These are phyloP conservation scores for Arctium lappa DNA, from an alignment of 129 eudicot genomes.

Conservation along the genomic window DNA sequence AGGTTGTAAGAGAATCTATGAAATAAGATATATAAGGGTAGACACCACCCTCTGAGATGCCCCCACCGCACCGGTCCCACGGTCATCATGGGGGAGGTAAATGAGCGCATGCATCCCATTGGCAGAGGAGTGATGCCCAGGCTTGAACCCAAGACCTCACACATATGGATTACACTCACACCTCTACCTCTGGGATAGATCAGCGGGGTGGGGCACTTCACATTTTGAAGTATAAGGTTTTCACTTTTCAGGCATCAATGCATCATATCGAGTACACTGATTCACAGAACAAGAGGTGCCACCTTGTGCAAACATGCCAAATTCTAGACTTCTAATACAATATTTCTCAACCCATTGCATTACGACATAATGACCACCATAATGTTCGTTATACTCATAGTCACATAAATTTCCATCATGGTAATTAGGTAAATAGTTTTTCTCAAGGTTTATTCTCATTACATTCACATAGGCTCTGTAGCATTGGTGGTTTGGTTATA, in stretches of 20 bases:
- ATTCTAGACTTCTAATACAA: not conserved
- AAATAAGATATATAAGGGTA: too few relatives aligned
- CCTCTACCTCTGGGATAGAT: too few relatives aligned
- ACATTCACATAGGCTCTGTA: not conserved
- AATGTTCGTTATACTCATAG: not conserved
- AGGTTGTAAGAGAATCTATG: too few relatives aligned
- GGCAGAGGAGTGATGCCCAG: too few relatives aligned
- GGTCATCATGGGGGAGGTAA: too few relatives aligned
- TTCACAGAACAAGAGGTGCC: not conserved
- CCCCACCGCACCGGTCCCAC: too few relatives aligned
- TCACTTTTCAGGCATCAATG: not conserved
- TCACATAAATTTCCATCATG: not conserved
- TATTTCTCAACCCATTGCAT: not conserved
- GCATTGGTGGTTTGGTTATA: not conserved
- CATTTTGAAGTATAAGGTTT: not conserved
- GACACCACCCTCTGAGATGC: too few relatives aligned
- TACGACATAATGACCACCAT: not conserved
- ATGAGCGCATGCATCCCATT: too few relatives aligned
- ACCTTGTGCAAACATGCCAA: not conserved
- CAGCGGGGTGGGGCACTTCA: not conserved
- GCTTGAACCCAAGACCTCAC: too few relatives aligned
- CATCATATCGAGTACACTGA: not conserved
- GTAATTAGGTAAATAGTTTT: not conserved
- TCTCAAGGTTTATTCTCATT: constrained; percentile 10
- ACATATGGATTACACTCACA: too few relatives aligned